Base-by-base conservation (phyloP, 257 asterid genomes). In the Apocynum venetum region DNA sequence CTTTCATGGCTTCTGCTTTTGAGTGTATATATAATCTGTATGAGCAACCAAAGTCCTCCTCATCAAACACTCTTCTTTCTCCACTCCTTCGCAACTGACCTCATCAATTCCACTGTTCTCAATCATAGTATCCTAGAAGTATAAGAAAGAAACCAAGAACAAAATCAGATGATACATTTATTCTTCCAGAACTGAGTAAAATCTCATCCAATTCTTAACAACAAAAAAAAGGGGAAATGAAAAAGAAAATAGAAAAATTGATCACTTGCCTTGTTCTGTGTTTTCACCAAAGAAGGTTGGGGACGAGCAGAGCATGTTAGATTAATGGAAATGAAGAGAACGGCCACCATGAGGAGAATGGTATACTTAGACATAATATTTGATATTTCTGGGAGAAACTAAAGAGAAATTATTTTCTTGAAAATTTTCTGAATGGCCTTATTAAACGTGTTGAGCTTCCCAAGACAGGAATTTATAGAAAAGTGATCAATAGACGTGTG, bases 11-110 rank as follows among this genome's bases (percentile, higher is more conserved):
- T 65, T 65, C 47, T 65, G 48, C 20, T 40, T 65, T 57, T 80
- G 78, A 61, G 88, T 84, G 83, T 88, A 84, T 52, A 88, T 88
- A 47, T 86, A 88, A 82, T 88, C 92, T n/a, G 76, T 40, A 72
- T 86, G 85, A 64, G 92, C 92, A 38, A 2, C 80, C 80, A 74
- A n/a, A 3, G 83, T 82, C 76, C 79, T 83, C 40, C 78, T 53
- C 86, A 74, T 78, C 84, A 84, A 74, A 64, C 88, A 88, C 66
- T 88, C 86, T 3, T 84, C 90, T 11, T 75, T 74, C 7, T 51
- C 82, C 77, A 75, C 80, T 73, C 81, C 90, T 79, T 79, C 84
- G 74, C 92, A 86, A 1, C 71, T 80, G 75, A 15, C 81, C 80
- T 70, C 88, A 35, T 60, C 86, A 72, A 41, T 57, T 43, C 14